phyloP scores from a whole-genome alignment of 2,329 filamentous ascomycete genomes.

The Ophiostoma australiae region DNA sequence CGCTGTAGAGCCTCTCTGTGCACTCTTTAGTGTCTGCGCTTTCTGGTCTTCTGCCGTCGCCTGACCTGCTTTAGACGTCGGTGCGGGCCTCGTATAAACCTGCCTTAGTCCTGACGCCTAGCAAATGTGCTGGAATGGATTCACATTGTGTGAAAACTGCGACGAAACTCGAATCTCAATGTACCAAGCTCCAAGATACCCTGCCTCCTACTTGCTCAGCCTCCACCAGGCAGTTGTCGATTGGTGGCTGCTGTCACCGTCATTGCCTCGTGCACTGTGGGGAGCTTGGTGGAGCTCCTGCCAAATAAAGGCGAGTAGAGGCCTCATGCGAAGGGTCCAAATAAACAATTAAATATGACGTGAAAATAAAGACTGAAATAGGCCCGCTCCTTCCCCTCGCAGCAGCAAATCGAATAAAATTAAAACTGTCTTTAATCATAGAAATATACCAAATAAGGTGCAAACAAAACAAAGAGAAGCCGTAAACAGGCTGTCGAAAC shows the following conservation, averaged over 20 bases:
- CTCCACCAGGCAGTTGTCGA: not conserved
- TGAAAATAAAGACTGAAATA: not conserved
- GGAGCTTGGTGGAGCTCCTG: not conserved
- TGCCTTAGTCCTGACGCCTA: not conserved
- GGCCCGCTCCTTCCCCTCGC: not conserved
- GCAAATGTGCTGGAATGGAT: not conserved
- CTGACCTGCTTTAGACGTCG: not conserved
- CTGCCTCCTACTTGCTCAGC: not conserved
- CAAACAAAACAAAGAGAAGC: constrained; percentile 1
- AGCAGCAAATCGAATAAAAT: not conserved
- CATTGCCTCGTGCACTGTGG: not conserved
- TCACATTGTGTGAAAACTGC: too few relatives aligned
- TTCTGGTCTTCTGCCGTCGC: not conserved
- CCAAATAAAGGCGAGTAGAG: not conserved
- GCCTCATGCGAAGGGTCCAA: constrained; percentile 4
- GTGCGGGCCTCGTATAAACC: not conserved
- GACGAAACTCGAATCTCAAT: too few relatives aligned
- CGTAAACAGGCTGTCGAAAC: not conserved
- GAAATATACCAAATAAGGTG: constrained; percentile 9
- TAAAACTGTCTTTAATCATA: not conserved
- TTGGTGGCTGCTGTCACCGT: not conserved
- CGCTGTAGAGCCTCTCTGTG: too few relatives aligned
- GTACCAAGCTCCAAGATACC: not conserved
- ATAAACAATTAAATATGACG: not conserved
- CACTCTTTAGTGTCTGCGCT: not conserved